phyloP scores from a whole-genome alignment of 495 filamentous ascomycete species.

The Neurospora terricola region DNA sequence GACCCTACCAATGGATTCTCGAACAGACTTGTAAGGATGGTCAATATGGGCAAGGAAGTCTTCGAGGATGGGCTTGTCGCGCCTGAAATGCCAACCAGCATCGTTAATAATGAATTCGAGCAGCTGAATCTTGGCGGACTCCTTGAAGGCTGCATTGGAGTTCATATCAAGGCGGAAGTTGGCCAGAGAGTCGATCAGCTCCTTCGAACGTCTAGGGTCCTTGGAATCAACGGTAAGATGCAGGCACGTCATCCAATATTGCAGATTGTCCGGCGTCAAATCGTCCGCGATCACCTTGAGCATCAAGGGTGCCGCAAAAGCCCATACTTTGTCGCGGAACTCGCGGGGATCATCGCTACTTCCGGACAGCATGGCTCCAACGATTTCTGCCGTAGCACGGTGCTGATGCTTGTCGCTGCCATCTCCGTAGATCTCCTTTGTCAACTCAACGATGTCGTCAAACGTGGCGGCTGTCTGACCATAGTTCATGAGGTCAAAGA shows the following conservation, averaged over 20 bases:
- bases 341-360: slow-evolving; percentile 60
- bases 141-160: slow-evolving; percentile 97
- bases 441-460: slow-evolving; percentile 77
- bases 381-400: slow-evolving; percentile 87
- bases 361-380: slow-evolving; percentile 71
- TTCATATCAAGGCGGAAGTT: slow-evolving; percentile 85
- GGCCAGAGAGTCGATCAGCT: slow-evolving; percentile 73
- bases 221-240: slow-evolving; percentile 70
- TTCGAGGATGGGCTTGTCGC: slow-evolving; percentile 77
- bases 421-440: slow-evolving; percentile 68
- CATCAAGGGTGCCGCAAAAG: slow-evolving; percentile 81
- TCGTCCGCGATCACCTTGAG: slow-evolving; percentile 78
- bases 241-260: slow-evolving; percentile 90
- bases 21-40: slow-evolving; percentile 94
- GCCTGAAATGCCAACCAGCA: slow-evolving; percentile 91
- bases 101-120: slow-evolving; percentile 81
- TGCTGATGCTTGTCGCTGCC: slow-evolving; percentile 97
- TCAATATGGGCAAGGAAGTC: slow-evolving; percentile 88
- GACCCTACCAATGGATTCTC: slow-evolving; percentile 87
- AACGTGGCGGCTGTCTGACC: slow-evolving; percentile 66
- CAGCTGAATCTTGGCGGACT: slow-evolving; percentile 90
- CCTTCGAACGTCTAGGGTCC: slow-evolving; percentile 79
- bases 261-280: slow-evolving; percentile 84
- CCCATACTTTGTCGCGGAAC: slow-evolving; percentile 68
- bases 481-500: slow-evolving; percentile 76